Evolutionary conservation across 805 yeast genomes (phyloP).

Genomic region (Scheffersomyces ergatensis): DNA sequence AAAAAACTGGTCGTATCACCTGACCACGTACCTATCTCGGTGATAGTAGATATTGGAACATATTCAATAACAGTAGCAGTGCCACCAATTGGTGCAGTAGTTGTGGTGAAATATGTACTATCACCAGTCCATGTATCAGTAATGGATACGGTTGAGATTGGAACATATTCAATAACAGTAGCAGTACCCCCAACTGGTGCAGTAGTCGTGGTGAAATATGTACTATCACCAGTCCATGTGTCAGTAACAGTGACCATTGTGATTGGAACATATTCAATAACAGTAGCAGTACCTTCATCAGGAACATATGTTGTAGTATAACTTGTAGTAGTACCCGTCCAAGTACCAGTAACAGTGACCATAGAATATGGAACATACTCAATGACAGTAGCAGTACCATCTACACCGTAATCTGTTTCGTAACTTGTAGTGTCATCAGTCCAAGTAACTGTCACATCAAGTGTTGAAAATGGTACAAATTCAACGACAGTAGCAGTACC

Average conservation of each 20-base stretch:
- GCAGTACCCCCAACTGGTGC: background rate
- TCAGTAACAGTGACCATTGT: background rate
- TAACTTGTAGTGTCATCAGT: background rate
- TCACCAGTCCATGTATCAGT: background rate
- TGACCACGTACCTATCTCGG: background rate
- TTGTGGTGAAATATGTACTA: background rate
- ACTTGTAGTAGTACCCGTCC: background rate
- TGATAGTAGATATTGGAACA: background rate
- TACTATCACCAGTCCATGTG: background rate
- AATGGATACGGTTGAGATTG: background rate
- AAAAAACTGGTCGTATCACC: background rate
- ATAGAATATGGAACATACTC: background rate
- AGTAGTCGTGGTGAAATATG: background rate
- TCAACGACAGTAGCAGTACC: background rate
- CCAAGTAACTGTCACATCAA: background rate
- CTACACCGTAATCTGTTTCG: background rate
- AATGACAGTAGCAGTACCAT: background rate
- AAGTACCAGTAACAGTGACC: background rate
- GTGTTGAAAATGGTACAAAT: background rate
- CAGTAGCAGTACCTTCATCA: background rate
- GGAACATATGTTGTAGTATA: background rate
- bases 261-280: background rate
- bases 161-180: background rate
- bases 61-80: background rate
- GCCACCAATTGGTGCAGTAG: background rate